Base-by-base conservation (phyloP, 2,329 filamentous ascomycete genomes). In the Rhynchosporium agropyri region DNA sequence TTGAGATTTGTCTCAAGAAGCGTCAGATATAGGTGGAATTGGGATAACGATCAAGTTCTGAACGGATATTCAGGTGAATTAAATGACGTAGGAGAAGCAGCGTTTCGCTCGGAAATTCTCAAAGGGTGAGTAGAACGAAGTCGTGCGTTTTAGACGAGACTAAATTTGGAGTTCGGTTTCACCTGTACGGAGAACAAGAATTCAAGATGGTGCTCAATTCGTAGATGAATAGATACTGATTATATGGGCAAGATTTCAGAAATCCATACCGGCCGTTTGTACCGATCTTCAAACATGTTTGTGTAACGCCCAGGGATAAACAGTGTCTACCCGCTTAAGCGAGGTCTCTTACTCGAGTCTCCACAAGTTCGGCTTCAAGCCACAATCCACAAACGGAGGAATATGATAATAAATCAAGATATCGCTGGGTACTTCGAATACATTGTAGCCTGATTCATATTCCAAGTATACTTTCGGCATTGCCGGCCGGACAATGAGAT, bases 271-370 rank as follows among this genome's bases (percentile, higher is more conserved):
- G n/a, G 36, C 40, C 42, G 54, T 46, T 57, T 57, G 40, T 36
- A 57, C 40, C 40, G 42, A 57, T 10, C 40, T 57, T 46, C 28
- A 46, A 15, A 46, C 9, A 20, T 33, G 26, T 28, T 54, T 29
- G 42, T 46, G 54, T 46, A 8, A 57, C 40, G 5, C 2, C 26
- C 40, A 10, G 54, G 53, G 40, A 26, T 56, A 13, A 46, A 45
- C 26, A 57, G 54, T 46, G 42, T 33, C 26, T 36, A 33, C 10
- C 54, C 54, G 54, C 26, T 29, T 46, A 57, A 57, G 54, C 54
- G 54, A 57, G 12, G 28, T 40, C 40, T 26, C 40, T 46, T 26
- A 28, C 40, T 57, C 9, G 10, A 42, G 20, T 54, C 9, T 42
- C 51, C 51, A 54, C 31, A 53, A 2, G 20, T 40, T 38, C 50